A percentile compares a stretch with the other conserved stretches of the same genome.
Evolutionary conservation across 2,329 filamentous ascomycete species (phyloP).

Genomic region (Ascochyta koolunga): DNA sequence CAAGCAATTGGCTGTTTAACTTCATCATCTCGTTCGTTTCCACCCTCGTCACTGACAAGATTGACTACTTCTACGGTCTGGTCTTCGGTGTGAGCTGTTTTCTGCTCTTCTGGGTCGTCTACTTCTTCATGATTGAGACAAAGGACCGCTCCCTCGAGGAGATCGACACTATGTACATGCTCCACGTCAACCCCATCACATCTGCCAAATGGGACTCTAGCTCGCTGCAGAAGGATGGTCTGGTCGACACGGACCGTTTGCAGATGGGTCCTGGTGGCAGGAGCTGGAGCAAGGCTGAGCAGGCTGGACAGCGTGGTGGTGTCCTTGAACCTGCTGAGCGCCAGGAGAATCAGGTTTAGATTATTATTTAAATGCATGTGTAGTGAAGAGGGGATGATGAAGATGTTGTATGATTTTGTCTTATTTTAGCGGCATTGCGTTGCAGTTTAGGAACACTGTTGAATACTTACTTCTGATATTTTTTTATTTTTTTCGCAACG

Average conservation of each 20-base stretch:
- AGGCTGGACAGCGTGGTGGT: constrained; percentile 26
- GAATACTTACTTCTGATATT: constrained; percentile 3
- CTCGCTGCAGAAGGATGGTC: constrained; percentile 37
- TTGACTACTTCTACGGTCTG: constrained; percentile 76
- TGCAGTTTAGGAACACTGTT: constrained; percentile 6
- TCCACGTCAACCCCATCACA: constrained; percentile 68
- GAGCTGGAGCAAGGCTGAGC: constrained; percentile 43
- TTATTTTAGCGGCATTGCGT: constrained; percentile 9
- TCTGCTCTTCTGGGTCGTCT: constrained; percentile 68
- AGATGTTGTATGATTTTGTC: constrained; percentile 7
- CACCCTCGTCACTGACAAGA: constrained; percentile 73
- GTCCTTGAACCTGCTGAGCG: constrained; percentile 34
- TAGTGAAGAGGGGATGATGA: neutral
- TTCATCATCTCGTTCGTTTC: constrained; percentile 71
- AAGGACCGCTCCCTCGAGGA: constrained; percentile 78
- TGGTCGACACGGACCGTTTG: constrained; percentile 41
- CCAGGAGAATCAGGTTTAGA: constrained; percentile 31
- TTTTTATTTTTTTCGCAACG: too few species aligned
- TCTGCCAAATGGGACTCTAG: constrained; percentile 59
- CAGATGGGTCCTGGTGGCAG: constrained; percentile 42
- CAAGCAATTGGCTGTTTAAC: constrained; percentile 55
- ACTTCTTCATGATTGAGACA: constrained; percentile 79
- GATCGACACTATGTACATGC: constrained; percentile 74
- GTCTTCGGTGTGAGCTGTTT: constrained; percentile 77
- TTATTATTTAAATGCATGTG: neutral